A percentile compares a stretch with the other conserved stretches of the same genome.
phyloP scores from a whole-genome alignment of 2,329 filamentous ascomycete genomes.

The Coniochaeta sp. region DNA sequence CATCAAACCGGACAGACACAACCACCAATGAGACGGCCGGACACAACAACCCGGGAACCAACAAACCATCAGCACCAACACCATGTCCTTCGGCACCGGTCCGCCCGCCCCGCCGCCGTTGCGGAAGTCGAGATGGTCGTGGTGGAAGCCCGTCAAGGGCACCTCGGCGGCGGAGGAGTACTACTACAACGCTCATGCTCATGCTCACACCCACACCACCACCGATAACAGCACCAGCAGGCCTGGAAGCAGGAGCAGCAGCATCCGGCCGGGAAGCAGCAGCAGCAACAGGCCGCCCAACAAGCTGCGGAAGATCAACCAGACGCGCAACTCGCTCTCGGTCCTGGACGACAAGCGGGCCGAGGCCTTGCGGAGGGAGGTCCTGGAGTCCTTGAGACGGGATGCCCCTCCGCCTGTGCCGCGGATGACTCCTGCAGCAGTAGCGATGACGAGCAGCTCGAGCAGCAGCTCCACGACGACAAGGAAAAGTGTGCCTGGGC shows the following conservation, averaged over 20 bases:
- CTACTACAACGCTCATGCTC: neutral
- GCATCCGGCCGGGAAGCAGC: neutral
- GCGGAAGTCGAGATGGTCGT: slow-evolving; percentile 1
- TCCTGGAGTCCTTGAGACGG: slow-evolving; percentile 6
- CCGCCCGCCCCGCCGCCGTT: neutral
- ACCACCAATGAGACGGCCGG: neutral
- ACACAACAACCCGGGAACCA: neutral
- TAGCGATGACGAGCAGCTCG: neutral
- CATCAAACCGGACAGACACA: neutral
- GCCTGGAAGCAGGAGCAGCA: neutral
- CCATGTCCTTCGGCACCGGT: slow-evolving; percentile 2
- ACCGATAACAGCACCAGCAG: neutral
- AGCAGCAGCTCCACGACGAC: too few species aligned
- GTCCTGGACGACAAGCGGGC: slow-evolving; percentile 13
- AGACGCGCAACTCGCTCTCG: slow-evolving; percentile 11
- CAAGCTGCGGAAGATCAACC: neutral
- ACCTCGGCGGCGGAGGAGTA: neutral
- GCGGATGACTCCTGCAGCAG: too few species aligned
- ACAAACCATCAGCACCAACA: neutral
- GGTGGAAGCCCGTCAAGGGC: slow-evolving; percentile 1
- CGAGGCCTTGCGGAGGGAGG: slow-evolving; percentile 10
- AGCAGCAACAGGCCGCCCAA: neutral
- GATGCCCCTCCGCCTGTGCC: neutral
- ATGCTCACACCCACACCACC: neutral
- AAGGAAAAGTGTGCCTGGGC: too few species aligned